phyloP scores from a whole-genome alignment of 2,329 filamentous ascomycete genomes.

The Clonostachys chloroleuca region DNA sequence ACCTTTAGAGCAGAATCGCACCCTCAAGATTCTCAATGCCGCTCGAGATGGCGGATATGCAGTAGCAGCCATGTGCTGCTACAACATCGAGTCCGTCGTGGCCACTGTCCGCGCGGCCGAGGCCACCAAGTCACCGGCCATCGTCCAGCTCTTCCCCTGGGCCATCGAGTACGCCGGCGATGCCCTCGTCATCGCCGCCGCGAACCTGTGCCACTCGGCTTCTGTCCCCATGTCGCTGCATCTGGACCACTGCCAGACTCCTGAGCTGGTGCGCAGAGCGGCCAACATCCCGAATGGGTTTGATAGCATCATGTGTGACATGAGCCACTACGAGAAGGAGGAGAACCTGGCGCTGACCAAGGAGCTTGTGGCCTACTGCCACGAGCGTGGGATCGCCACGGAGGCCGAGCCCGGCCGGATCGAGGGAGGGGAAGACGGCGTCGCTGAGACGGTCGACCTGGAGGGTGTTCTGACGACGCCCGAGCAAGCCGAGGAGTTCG shows the following conservation, averaged over 20 bases:
- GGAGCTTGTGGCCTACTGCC: constrained; percentile 56
- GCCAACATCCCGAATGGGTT: constrained; percentile 53
- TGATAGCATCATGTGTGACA: constrained; percentile 74
- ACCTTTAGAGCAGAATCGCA: constrained; percentile 3
- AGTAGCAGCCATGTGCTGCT: constrained; percentile 48
- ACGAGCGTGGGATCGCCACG: constrained; percentile 58
- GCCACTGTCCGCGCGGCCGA: constrained; percentile 65
- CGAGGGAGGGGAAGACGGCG: constrained; percentile 59
- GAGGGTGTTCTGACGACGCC: constrained; percentile 56
- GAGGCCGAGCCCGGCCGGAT: constrained; percentile 53
- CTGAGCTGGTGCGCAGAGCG: constrained; percentile 52
- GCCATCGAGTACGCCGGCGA: constrained; percentile 58
- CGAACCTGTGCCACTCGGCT: constrained; percentile 46
- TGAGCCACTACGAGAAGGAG: constrained; percentile 67
- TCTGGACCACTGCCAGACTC: constrained; percentile 62
- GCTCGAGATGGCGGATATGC: constrained; percentile 34
- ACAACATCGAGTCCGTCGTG: constrained; percentile 68
- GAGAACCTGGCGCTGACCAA: constrained; percentile 64
- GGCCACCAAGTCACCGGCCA: constrained; percentile 56
- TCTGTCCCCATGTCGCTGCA: constrained; percentile 57
- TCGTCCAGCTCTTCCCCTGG: constrained; percentile 72
- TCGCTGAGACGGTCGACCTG: constrained; percentile 51
- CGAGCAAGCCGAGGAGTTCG: constrained; percentile 66
- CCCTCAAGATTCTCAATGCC: constrained; percentile 7
- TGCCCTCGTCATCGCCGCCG: constrained; percentile 48